Percentiles rank a stretch among this genome's conserved stretches.
Conservation (phyloP, 176 grass and related monocot genomes). For the Raddia guianensis region DNA sequence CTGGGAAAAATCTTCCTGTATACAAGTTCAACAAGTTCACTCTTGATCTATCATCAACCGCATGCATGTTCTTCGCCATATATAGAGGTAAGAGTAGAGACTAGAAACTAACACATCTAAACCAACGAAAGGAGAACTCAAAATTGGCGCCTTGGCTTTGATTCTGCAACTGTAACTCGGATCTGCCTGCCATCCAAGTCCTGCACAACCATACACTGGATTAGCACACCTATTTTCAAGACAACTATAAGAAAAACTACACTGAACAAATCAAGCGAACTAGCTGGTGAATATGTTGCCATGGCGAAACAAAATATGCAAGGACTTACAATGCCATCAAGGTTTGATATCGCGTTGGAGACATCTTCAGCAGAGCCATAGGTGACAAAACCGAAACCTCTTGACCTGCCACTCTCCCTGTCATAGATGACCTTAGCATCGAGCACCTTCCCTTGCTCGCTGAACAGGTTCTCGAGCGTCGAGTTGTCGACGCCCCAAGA, state of each 20-base stretch:
- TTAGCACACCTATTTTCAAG: background rate
- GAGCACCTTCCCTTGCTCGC: slow-evolving; percentile 77
- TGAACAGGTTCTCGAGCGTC: slow-evolving; percentile 79
- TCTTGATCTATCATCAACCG: slow-evolving; percentile 18
- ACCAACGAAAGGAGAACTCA: slow-evolving; percentile 32
- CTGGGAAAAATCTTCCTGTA: slow-evolving; percentile 26
- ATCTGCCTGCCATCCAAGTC: slow-evolving; percentile 89
- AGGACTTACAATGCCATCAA: slow-evolving; percentile 80
- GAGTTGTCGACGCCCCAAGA: slow-evolving; percentile 92
- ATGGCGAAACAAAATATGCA: background rate
- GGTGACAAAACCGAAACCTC: slow-evolving; percentile 96
- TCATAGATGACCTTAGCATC: slow-evolving; percentile 85
- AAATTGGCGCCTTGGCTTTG: slow-evolving; percentile 70
- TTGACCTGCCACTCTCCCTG: slow-evolving; percentile 85
- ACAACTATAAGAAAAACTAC: background rate
- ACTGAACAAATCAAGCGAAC: background rate
- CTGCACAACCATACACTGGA: slow-evolving; percentile 34
- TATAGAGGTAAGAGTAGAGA: slow-evolving; percentile 34
- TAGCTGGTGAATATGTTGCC: background rate
- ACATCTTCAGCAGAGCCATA: slow-evolving; percentile 63
- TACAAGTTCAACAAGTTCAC: slow-evolving; percentile 18
- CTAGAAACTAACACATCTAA: slow-evolving; percentile 45
- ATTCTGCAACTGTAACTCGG: slow-evolving; percentile 79
- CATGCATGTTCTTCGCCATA: background rate
- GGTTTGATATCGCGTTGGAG: slow-evolving; percentile 76